phyloP scores from a whole-genome alignment of 2,329 filamentous ascomycete species.

The Harringtonia aguacate region DNA sequence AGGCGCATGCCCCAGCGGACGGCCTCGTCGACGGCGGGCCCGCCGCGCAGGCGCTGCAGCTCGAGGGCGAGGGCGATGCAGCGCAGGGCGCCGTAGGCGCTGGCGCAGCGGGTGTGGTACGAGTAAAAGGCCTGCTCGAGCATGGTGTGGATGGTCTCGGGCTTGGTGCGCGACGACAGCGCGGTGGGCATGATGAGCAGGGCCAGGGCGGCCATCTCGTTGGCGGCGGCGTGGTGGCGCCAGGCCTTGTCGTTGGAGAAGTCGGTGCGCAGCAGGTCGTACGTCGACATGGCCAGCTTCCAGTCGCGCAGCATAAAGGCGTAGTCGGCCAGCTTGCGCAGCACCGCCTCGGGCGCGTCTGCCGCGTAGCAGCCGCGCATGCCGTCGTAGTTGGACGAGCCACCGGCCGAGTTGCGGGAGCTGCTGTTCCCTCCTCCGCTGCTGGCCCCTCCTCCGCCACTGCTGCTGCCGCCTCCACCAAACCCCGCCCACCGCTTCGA shows the following conservation, averaged over 20 bases:
- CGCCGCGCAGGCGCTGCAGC: conserved; percentile 69
- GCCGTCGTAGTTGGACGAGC: conserved; percentile 65
- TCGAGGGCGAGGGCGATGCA: conserved; percentile 67
- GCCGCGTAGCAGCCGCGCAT: conserved; percentile 70
- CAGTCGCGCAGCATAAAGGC: conserved; percentile 95
- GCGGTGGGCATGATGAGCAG: conserved; percentile 66
- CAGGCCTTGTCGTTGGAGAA: conserved; percentile 95
- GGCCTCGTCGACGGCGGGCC: conserved; percentile 75
- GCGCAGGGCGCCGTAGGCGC: conserved; percentile 70
- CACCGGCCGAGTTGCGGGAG: conserved; percentile 51
- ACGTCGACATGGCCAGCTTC: conserved; percentile 85
- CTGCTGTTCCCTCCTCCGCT: conserved; percentile 29
- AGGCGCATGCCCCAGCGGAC: conserved; percentile 74
- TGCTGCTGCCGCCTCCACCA: conserved; percentile 33
- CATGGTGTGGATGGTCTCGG: conserved; percentile 76
- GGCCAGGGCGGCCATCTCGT: conserved; percentile 89
- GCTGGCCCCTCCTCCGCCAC: conserved; percentile 20
- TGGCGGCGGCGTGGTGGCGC: conserved; percentile 85
- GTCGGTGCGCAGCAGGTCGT: conserved; percentile 79
- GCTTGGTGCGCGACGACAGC: conserved; percentile 62
- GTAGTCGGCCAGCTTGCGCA: conserved; percentile 90
- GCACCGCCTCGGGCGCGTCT: conserved; percentile 76
- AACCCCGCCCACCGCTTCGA: conserved; percentile 86
- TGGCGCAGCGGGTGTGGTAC: conserved; percentile 74
- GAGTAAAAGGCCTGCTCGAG: conserved; percentile 88